Base-by-base conservation (phyloP, 345 rosid genomes). In the Lumnitzera racemosa region DNA sequence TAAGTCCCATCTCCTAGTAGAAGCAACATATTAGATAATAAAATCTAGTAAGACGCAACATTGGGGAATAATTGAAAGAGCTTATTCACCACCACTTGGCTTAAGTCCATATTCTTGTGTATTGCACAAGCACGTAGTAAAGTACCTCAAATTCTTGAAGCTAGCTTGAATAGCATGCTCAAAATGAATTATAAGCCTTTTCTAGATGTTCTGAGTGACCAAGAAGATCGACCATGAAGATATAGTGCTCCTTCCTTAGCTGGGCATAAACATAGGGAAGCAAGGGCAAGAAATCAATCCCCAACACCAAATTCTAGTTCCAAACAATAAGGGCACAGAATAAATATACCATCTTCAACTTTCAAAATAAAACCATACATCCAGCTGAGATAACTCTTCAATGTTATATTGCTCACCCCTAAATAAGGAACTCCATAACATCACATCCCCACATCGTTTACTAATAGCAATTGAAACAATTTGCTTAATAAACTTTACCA, bases 21-120 rank as follows among this genome's bases (percentile, higher is more conserved):
- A 66, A 51, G 84, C 79, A 58, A 80, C 56, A 80, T 67, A 67
- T 85, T 85, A 59, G 85, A 80, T 64, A 77, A 47, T 51, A 80
- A 61, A 56, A 80, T 78, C 46, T 79, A 77, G 67, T 78, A 73
- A 11, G 81, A 76, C 46, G 79, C 79, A 61, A 79, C 70, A 24
- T 72, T 66, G 43, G 84, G 65, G 29, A 80, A 77, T 56, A 79
- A 66, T 48, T 76, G 76, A 25, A 76, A 63, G 59, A 85, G 76
- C 23, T 59, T 57, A 60, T 80, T 78, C 6, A 84, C 82, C 5
- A 59, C 84, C 55, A 57, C 62, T 65, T 80, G 78, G 15, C 82
- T 81, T 51, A 82, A 49, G 60, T 68, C 55, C 8, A 75, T 24
- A 48, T 78, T 79, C 24, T 57, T 57, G 63, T 85, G 78, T 54